phyloP scores from a whole-genome alignment of 257 asterid genomes.

The Solanum sitiens region DNA sequence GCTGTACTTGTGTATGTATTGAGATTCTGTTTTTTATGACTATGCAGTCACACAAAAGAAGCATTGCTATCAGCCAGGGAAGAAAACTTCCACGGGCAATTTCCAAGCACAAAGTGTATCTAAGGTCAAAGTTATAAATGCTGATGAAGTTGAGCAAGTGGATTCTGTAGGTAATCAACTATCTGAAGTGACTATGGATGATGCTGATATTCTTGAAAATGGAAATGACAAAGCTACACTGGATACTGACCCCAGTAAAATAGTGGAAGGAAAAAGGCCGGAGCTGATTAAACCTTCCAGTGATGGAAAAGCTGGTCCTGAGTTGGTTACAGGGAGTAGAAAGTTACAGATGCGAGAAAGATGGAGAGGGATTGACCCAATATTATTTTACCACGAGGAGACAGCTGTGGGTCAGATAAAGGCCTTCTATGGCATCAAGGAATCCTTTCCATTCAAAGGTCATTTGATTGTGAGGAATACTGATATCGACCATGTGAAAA shows the following conservation, averaged over 20 bases:
- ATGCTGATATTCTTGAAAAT: conserved; percentile 16
- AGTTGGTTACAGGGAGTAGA: conserved; percentile 42
- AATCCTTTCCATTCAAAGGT: conserved; percentile 70
- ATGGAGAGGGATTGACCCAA: conserved; percentile 96
- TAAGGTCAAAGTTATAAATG: conserved; percentile 25
- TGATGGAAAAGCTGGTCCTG: conserved; percentile 21
- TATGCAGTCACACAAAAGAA: conserved; percentile 43
- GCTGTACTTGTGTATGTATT: not conserved
- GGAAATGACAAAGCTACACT: conserved; percentile 25
- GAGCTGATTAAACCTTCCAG: conserved; percentile 27
- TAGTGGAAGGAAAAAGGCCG: conserved; percentile 12
- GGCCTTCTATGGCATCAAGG: conserved; percentile 82
- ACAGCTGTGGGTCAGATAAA: conserved; percentile 40
- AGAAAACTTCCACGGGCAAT: conserved; percentile 12
- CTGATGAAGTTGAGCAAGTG: not conserved
- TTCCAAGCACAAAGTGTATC: conserved; percentile 21
- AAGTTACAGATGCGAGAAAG: conserved; percentile 83
- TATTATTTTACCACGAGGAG: conserved; percentile 70
- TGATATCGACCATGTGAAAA: conserved; percentile 67
- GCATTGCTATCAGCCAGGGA: conserved; percentile 19
- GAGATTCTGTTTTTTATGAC: not conserved
- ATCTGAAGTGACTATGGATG: not conserved
- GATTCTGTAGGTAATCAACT: conserved; percentile 1
- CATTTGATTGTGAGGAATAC: conserved; percentile 79
- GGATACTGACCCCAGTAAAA: conserved; percentile 22